A percentile compares a stretch with the other conserved stretches of the same genome.
These are phyloP conservation scores for Salix koriyanagi DNA, from an alignment of 345 rosid species.

Conservation along the genomic window DNA sequence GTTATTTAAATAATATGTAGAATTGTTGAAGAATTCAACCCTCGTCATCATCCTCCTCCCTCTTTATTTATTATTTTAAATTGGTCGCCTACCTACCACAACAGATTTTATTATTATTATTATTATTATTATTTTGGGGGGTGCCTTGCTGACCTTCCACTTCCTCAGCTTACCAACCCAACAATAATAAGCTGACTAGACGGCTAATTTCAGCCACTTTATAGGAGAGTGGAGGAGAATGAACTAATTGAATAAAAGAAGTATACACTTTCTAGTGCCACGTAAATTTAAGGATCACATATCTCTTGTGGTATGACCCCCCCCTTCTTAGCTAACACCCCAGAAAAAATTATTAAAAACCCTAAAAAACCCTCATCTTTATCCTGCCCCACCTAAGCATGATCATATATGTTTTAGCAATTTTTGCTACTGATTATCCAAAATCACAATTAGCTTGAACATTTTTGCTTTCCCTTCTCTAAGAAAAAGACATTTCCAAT, in stretches of 20 bases:
- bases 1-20: too few species aligned
- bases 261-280: too few species aligned
- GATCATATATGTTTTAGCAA: neutral
- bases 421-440: neutral
- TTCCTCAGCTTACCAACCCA: neutral
- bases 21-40: too few species aligned
- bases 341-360: too few species aligned
- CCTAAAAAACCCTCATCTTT: too few species aligned
- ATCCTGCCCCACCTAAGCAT: too few species aligned
- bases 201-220: neutral
- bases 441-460: neutral
- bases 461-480: neutral
- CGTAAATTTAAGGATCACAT: neutral
- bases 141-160: neutral
- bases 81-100: neutral
- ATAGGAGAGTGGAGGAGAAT: neutral
- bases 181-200: neutral
- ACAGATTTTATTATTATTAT: too few species aligned
- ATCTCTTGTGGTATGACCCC: neutral
- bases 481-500: neutral
- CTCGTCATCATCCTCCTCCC: too few species aligned
- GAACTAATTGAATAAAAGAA: too few species aligned
- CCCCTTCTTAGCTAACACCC: neutral
- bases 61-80: too few species aligned
- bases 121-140: too few species aligned